Conservation (phyloP, 768 basidiomycete species). For the Rubroboletus satanas region DNA sequence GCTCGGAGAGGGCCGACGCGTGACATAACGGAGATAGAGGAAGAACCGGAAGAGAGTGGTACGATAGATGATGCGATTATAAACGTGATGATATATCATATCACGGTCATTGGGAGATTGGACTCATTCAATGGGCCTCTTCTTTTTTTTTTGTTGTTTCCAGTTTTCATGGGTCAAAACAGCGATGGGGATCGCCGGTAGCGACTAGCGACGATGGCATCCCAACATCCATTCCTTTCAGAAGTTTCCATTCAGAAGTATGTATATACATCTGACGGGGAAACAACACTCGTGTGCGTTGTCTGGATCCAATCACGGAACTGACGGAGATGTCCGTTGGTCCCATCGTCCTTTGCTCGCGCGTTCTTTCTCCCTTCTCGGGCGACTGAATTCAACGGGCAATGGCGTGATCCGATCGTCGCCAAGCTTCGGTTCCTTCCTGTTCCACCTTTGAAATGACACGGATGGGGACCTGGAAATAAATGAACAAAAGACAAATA, state of each 20-base stretch:
- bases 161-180: not conserved
- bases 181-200: not conserved
- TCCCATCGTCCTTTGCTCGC: not conserved
- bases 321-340: not conserved
- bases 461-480: slow-evolving; percentile 9
- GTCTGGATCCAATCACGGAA: not conserved
- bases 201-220: not conserved
- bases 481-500: not conserved
- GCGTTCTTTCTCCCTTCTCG: not conserved
- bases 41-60: not conserved
- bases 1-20: not conserved
- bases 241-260: no score
- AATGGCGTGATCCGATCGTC: not conserved
- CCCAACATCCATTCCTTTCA: no score
- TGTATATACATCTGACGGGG: no score
- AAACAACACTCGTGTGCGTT: not conserved
- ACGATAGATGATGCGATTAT: not conserved
- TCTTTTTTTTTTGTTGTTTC: not conserved
- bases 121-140: not conserved
- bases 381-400: not conserved
- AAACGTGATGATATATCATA: not conserved
- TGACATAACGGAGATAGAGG: not conserved
- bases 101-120: not conserved
- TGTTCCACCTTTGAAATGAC: not conserved
- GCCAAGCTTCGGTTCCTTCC: not conserved